Base-by-base conservation (phyloP, 2,329 filamentous ascomycete genomes). In the Immersiporthe knoxdaviesiana region DNA sequence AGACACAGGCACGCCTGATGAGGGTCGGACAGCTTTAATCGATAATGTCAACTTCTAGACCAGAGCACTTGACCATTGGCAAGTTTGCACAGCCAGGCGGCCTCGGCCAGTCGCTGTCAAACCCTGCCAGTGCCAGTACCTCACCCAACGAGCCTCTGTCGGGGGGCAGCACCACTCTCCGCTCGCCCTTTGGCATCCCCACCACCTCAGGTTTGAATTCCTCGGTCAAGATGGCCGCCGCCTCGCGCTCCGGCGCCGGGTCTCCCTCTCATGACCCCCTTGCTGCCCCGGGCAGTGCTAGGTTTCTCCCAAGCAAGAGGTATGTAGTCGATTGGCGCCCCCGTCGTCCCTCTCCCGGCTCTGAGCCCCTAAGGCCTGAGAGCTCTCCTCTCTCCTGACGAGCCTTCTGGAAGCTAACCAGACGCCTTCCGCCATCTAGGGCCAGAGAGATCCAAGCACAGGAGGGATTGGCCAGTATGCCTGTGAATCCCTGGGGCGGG, bases 391-490 rank as follows among this genome's bases (percentile, higher is more conserved):
- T 44, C 39, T 27, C 39, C 27, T 50, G 14, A 3, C 61, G 21
- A 27, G n/a, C 12, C 30, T 59, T 10, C 10, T 37, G 24, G 66
- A 70, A 37, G 63, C 72, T 78, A 59, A 74, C 69, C 50, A 61
- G 24, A 50, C 54, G 37, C 21, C 52, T 65, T 41, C 35, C 35
- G 35, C 35, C 58, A 30, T 68, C 65, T 72, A 97, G 95, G 78
- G 94, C 96, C 74, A 89, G 96, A 79, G 96, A 99, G 81, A 97
- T 98, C 72, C 95, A 98, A 83, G 94, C 94, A 67, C 94, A 97
- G 82, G 95, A 98, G 86, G 94, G 94, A 65, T 86, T 97, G 63
- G 83, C 84, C 78, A 90, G 85, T 77, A 86, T 88, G 76, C 86
- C 85, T 79, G 81, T 91, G 65, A 89, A 90, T 77, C 91, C 91